These are phyloP conservation scores for Helicocarpus griseus DNA, from an alignment of 2,329 filamentous ascomycete genomes.

Conservation along the genomic window DNA sequence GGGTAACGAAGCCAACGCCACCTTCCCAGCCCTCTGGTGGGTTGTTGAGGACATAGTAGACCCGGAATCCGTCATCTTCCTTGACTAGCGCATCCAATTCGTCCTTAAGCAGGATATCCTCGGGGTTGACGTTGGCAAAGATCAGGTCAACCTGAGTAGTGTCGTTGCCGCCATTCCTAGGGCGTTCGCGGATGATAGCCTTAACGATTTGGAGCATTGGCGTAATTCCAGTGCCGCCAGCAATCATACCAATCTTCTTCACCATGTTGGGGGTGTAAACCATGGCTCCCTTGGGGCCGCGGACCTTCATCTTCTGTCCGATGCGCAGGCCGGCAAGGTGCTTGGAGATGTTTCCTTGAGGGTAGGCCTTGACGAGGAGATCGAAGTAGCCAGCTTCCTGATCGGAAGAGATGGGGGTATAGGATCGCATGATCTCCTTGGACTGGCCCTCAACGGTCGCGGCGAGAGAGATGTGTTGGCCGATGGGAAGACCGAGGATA, in stretches of 20 bases:
- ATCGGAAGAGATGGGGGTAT: slow-evolving; percentile 86
- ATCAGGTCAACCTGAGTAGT: slow-evolving; percentile 86
- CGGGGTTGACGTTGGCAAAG: slow-evolving; percentile 88
- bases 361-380: slow-evolving; percentile 95
- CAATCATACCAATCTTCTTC: slow-evolving; percentile 93
- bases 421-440: slow-evolving; percentile 82
- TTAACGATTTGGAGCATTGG: slow-evolving; percentile 96
- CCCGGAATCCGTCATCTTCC: slow-evolving; percentile 70
- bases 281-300: slow-evolving; percentile 94
- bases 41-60: slow-evolving; percentile 96
- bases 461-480: slow-evolving; percentile 95
- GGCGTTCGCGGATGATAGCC: slow-evolving; percentile 73
- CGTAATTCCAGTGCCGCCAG: slow-evolving; percentile 93
- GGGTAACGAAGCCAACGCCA: slow-evolving; percentile 87
- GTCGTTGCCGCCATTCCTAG: slow-evolving; percentile 57
- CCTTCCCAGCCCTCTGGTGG: slow-evolving; percentile 86
- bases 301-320: slow-evolving; percentile 80
- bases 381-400: slow-evolving; percentile 87
- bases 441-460: slow-evolving; percentile 65
- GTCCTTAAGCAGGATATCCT: slow-evolving; percentile 89
- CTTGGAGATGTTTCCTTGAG: slow-evolving; percentile 93
- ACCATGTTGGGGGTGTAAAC: slow-evolving; percentile 97
- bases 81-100: slow-evolving; percentile 72
- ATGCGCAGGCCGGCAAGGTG: slow-evolving; percentile 74
- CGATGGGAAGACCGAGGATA: slow-evolving; percentile 92